A percentile compares a stretch with the other conserved stretches of the same genome.
phyloP scores from a whole-genome alignment of 352 stramenopile species.

The Phytophthora macrochlamydospora region DNA sequence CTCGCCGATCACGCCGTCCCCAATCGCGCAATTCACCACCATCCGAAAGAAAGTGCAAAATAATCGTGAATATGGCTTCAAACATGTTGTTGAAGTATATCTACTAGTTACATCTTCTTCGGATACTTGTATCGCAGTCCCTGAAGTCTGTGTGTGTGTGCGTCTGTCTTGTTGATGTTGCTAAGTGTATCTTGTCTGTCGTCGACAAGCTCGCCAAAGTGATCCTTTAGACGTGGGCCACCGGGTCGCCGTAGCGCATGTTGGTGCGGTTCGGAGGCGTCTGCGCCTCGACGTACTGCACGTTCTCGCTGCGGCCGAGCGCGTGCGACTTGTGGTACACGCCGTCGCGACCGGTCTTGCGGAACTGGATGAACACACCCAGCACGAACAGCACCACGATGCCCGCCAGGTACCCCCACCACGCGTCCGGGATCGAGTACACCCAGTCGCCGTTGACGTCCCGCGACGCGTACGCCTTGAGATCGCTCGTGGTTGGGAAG shows the following conservation, averaged over 20 bases:
- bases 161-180: background rate
- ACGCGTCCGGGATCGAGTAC: conserved; percentile 61
- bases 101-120: conserved; percentile 27
- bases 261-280: conserved; percentile 26
- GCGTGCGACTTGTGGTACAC: conserved; percentile 39
- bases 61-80: no score
- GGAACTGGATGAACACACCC: conserved; percentile 64
- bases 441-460: conserved; percentile 50
- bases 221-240: conserved; percentile 32
- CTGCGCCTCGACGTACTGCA: conserved; percentile 38
- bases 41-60: no score
- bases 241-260: conserved; percentile 34
- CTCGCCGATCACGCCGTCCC: no score
- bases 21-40: no score
- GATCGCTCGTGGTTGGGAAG: conserved; percentile 55
- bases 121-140: background rate
- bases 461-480: conserved; percentile 44
- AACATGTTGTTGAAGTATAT: no score
- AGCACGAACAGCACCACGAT: conserved; percentile 62
- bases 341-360: conserved; percentile 47
- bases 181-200: background rate
- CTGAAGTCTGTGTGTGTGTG: background rate
- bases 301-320: conserved; percentile 20
- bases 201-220: background rate
- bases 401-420: conserved; percentile 60